phyloP scores from a whole-genome alignment of 768 basidiomycete genomes.

The Mrakia frigida region DNA sequence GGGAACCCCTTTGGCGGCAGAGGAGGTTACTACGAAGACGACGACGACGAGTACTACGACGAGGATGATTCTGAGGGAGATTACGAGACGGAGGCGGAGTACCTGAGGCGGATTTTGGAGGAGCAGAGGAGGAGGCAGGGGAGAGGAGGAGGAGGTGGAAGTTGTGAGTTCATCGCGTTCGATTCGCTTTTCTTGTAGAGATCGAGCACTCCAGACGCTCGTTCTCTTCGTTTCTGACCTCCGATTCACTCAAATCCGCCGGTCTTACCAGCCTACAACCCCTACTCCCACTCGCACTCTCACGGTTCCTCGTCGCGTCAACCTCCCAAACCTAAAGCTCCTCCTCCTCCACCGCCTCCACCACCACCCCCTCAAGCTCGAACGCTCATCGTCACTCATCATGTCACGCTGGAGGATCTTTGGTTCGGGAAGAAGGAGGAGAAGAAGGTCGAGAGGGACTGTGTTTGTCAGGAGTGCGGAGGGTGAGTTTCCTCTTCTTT shows the following conservation, averaged over 20 bases:
- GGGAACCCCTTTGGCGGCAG: background rate
- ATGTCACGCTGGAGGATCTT: background rate
- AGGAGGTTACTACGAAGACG: background rate
- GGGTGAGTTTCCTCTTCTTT: background rate
- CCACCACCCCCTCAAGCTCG: background rate
- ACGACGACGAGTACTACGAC: background rate
- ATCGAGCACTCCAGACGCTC: background rate
- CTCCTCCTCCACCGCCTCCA: background rate
- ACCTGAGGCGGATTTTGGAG: background rate
- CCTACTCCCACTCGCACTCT: background rate
- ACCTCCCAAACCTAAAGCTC: background rate
- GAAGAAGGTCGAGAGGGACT: background rate
- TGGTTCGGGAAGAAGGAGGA: background rate
- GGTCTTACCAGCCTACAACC: too few species aligned
- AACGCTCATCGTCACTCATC: background rate
- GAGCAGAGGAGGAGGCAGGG: background rate
- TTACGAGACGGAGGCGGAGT: constrained; percentile 1
- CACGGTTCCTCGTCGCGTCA: background rate
- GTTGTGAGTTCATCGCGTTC: background rate
- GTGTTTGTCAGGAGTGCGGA: background rate
- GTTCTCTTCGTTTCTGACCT: background rate
- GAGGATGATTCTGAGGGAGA: background rate
- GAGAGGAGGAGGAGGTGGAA: background rate
- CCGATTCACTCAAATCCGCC: background rate
- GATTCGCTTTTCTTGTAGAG: background rate